Percentiles rank a stretch among this genome's conserved stretches.
These are phyloP conservation scores for Suhomyces maxii DNA, from an alignment of 1,139 yeast genomes.

Conservation along the genomic window DNA sequence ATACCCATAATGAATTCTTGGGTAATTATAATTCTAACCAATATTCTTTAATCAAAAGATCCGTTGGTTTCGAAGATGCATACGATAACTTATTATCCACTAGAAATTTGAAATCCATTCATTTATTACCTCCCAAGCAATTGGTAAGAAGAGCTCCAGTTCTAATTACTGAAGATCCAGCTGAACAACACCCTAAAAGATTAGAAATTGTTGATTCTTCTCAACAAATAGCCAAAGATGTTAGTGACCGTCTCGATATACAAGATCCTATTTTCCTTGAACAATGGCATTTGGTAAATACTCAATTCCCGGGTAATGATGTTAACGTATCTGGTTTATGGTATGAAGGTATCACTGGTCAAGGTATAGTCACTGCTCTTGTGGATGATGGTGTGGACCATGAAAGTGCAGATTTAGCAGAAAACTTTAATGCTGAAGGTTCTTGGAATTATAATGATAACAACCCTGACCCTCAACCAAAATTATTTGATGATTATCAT, in stretches of 20 bases:
- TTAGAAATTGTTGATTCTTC: slow-evolving; percentile 46
- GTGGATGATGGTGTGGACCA: slow-evolving; percentile 95
- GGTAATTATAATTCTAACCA: slow-evolving; percentile 39
- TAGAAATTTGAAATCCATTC: slow-evolving; percentile 43
- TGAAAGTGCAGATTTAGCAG: slow-evolving; percentile 68
- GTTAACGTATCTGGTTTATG: slow-evolving; percentile 86
- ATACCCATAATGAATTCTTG: slow-evolving; percentile 34
- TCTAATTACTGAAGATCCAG: slow-evolving; percentile 19
- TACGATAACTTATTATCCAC: slow-evolving; percentile 31
- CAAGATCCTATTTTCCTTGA: slow-evolving; percentile 74
- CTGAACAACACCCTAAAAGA: neutral
- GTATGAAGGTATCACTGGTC: slow-evolving; percentile 80
- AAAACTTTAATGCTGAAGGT: slow-evolving; percentile 74
- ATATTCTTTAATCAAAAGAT: slow-evolving; percentile 28
- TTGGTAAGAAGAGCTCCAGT: slow-evolving; percentile 51
- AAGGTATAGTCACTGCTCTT: slow-evolving; percentile 79
- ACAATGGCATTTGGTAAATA: slow-evolving; percentile 91
- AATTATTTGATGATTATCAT: slow-evolving; percentile 81
- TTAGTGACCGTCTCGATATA: slow-evolving; percentile 58
- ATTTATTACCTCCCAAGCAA: slow-evolving; percentile 49
- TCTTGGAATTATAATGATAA: slow-evolving; percentile 90
- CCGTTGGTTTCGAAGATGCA: slow-evolving; percentile 23
- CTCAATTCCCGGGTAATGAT: slow-evolving; percentile 74
- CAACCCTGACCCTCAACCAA: slow-evolving; percentile 73
- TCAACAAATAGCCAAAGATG: slow-evolving; percentile 40